A percentile compares a stretch with the other conserved stretches of the same genome.
phyloP scores from a whole-genome alignment of 441 rosid species.

The Aquilaria agallochum region DNA sequence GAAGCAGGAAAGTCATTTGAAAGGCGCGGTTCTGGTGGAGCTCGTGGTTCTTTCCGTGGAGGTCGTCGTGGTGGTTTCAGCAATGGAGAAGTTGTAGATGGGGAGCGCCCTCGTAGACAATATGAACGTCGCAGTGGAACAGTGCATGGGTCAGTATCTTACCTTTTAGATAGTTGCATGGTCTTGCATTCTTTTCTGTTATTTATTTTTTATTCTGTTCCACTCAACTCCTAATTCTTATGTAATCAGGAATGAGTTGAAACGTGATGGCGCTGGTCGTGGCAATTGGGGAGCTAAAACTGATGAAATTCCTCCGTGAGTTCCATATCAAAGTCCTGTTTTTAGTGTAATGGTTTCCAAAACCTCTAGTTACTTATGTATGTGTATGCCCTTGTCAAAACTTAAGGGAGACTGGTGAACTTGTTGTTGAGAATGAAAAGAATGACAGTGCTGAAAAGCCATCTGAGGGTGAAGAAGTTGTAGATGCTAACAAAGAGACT shows the following conservation, averaged over 20 bases:
- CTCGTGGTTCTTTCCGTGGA: constrained; percentile 73
- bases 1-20: constrained; percentile 62
- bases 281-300: constrained; percentile 84
- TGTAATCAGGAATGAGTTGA: constrained; percentile 50
- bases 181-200: not conserved
- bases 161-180: not conserved
- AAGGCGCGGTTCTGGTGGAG: constrained; percentile 53
- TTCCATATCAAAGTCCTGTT: not conserved
- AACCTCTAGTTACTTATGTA: not conserved
- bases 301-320: constrained; percentile 81
- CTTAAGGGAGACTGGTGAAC: constrained; percentile 65
- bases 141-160: constrained; percentile 74
- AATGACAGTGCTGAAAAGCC: constrained; percentile 54
- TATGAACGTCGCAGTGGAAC: constrained; percentile 90
- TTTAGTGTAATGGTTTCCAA: not conserved
- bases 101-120: constrained; percentile 58
- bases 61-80: constrained; percentile 61
- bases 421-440: constrained; percentile 53
- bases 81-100: constrained; percentile 63
- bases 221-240: not conserved
- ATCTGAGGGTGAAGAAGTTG: constrained; percentile 51
- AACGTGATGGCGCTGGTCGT: constrained; percentile 91
- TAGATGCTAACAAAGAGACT: constrained; percentile 60
- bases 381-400: constrained; percentile 12
- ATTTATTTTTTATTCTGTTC: not conserved